Conservation (phyloP, 83 land plant species). For the Larix sibirica region DNA sequence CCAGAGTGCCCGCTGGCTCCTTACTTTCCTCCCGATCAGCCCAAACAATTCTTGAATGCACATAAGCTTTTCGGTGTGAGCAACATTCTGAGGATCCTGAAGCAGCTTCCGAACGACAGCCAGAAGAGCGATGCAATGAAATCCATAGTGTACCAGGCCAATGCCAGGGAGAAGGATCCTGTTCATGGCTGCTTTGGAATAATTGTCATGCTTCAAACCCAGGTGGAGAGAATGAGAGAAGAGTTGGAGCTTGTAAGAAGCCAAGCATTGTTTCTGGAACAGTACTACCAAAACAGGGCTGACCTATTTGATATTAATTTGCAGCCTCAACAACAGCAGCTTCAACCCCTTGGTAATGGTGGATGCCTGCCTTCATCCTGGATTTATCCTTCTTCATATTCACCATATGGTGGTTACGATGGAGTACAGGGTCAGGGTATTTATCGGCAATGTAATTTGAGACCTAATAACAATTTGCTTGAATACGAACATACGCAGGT, state of each 20-base stretch:
- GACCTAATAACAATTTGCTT: background rate
- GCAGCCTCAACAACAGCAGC: conserved; percentile 4
- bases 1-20: conserved; percentile 15
- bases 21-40: conserved; percentile 8
- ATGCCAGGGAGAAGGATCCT: conserved; percentile 50
- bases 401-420: background rate
- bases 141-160: conserved; percentile 52
- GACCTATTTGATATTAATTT: no score
- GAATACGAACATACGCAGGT: background rate
- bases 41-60: background rate
- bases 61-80: conserved; percentile 60
- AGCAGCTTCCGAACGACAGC: conserved; percentile 22
- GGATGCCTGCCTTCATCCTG: background rate
- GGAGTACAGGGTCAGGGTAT: background rate
- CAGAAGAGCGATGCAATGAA: conserved; percentile 54
- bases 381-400: conserved; percentile 3
- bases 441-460: background rate
- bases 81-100: conserved; percentile 53
- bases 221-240: conserved; percentile 30
- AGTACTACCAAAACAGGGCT: background rate
- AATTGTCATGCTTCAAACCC: conserved; percentile 24
- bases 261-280: conserved; percentile 27
- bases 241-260: conserved; percentile 26
- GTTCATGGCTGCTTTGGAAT: conserved; percentile 47
- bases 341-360: background rate